Percentiles rank a stretch among this genome's conserved stretches.
Evolutionary conservation across 768 basidiomycete genomes (phyloP).

Genomic region (Macrolepiota dolichaula): DNA sequence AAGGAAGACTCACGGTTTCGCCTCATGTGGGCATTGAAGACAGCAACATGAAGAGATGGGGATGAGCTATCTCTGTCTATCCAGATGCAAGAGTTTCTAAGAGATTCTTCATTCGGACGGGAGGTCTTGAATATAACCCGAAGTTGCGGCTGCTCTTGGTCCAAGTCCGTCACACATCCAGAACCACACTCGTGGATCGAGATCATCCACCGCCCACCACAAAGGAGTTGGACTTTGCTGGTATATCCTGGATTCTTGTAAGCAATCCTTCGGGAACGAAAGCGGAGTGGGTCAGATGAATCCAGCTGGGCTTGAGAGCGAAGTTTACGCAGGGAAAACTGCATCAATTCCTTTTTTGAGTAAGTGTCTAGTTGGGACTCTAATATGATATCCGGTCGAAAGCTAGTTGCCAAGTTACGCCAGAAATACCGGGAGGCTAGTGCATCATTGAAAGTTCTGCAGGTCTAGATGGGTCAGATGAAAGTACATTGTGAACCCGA

Average conservation of each 20-base stretch:
- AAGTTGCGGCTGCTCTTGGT: background rate
- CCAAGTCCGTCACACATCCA: too few relatives aligned
- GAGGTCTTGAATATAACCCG: background rate
- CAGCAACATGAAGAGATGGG: too few relatives aligned
- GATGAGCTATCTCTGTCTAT: background rate
- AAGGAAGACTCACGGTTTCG: background rate
- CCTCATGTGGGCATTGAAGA: too few relatives aligned
- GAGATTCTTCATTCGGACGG: background rate
- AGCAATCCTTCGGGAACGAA: too few relatives aligned
- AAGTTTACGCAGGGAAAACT: background rate
- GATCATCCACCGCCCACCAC: background rate
- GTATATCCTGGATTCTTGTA: too few relatives aligned
- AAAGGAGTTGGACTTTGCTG: background rate
- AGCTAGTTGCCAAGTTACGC: too few relatives aligned
- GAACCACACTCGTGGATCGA: background rate
- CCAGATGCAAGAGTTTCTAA: background rate
- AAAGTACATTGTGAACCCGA: too few relatives aligned
- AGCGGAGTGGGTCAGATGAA: background rate
- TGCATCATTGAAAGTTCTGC: background rate
- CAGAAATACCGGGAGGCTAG: background rate
- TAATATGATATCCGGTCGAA: background rate
- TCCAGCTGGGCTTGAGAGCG: background rate
- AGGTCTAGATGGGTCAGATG: too few relatives aligned
- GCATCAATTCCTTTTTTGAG: background rate
- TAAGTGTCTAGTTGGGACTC: background rate